Evolutionary conservation across 179 eudicot species (phyloP).

Genomic region (Gypsophila paniculata): DNA sequence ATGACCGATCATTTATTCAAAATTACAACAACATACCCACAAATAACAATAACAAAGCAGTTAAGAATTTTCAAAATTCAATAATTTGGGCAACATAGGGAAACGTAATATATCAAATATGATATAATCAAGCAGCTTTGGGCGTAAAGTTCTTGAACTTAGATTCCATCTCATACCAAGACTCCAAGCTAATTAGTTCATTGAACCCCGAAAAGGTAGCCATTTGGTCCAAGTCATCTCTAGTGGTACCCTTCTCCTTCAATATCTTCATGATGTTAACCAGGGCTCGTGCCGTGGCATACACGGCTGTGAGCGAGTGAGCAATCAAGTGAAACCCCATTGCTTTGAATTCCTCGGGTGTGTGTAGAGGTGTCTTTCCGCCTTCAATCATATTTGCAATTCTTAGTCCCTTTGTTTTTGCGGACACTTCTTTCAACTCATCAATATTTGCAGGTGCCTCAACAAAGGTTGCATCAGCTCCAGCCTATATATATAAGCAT

Average conservation of each 20-base stretch:
- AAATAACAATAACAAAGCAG: no score
- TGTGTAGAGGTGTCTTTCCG: conserved; percentile 39
- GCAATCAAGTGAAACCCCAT: conserved; percentile 33
- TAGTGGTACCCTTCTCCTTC: conserved; percentile 32
- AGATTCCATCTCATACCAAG: no score
- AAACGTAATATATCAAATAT: no score
- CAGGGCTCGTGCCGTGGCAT: conserved; percentile 34
- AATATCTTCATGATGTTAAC: conserved; percentile 28
- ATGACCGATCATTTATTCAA: no score
- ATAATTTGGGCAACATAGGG: no score
- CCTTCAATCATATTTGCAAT: no score
- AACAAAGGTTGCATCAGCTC: conserved; percentile 41
- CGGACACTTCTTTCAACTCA: conserved; percentile 31
- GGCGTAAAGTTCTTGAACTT: conserved; percentile 23
- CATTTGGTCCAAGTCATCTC: conserved; percentile 32
- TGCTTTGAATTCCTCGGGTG: conserved; percentile 33
- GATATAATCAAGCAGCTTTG: conserved; percentile 17
- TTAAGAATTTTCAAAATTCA: no score
- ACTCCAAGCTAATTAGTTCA: conserved; percentile 31
- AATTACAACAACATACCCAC: no score
- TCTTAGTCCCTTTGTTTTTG: conserved; percentile 28
- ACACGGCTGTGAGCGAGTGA: conserved; percentile 37
- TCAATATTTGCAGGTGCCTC: conserved; percentile 33
- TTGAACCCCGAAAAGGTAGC: conserved; percentile 36
- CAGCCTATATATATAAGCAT: conserved; percentile 25